Percentiles rank a stretch among this genome's conserved stretches.
These are phyloP conservation scores for Curvularia spicifera DNA, from an alignment of 2,329 filamentous ascomycete genomes.

Conservation along the genomic window DNA sequence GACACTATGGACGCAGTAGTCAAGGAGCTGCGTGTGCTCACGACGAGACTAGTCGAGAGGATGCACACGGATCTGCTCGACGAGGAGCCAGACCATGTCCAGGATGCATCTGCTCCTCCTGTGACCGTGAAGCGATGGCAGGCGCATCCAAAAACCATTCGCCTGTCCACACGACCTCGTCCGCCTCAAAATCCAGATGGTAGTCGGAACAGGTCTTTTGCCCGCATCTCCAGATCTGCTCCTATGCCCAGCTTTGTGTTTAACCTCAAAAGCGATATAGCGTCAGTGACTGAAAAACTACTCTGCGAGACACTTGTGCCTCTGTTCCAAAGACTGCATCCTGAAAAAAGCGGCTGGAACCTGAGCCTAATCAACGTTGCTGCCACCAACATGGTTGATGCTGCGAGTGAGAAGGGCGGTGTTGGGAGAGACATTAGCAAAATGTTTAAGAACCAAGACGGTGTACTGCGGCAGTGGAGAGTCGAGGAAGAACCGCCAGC, in stretches of 20 bases:
- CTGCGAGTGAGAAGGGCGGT: conserved; percentile 53
- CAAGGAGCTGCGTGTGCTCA: conserved; percentile 72
- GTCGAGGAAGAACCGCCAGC: conserved; percentile 40
- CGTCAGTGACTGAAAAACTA: conserved; percentile 69
- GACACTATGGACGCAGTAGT: conserved; percentile 68
- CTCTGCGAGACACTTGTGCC: conserved; percentile 71
- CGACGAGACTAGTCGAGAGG: conserved; percentile 73
- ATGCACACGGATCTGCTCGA: conserved; percentile 79
- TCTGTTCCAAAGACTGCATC: conserved; percentile 76
- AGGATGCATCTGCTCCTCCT: background rate
- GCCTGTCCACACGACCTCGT: conserved; percentile 76
- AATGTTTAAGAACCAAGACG: conserved; percentile 82
- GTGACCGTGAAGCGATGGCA: conserved; percentile 65
- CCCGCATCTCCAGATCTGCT: conserved; percentile 76
- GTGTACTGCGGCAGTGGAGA: conserved; percentile 70
- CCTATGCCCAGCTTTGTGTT: conserved; percentile 78
- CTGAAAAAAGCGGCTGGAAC: conserved; percentile 74
- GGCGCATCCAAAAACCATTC: conserved; percentile 79
- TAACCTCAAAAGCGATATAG: conserved; percentile 63
- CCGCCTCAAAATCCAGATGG: conserved; percentile 60
- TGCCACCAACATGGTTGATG: conserved; percentile 77
- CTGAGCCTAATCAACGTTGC: conserved; percentile 85
- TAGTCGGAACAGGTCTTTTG: conserved; percentile 64
- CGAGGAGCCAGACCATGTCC: conserved; percentile 51
- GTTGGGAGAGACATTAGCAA: conserved; percentile 75